Base-by-base conservation (phyloP, 2,329 filamentous ascomycete genomes). In the Neofusicoccum cordaticola region DNA sequence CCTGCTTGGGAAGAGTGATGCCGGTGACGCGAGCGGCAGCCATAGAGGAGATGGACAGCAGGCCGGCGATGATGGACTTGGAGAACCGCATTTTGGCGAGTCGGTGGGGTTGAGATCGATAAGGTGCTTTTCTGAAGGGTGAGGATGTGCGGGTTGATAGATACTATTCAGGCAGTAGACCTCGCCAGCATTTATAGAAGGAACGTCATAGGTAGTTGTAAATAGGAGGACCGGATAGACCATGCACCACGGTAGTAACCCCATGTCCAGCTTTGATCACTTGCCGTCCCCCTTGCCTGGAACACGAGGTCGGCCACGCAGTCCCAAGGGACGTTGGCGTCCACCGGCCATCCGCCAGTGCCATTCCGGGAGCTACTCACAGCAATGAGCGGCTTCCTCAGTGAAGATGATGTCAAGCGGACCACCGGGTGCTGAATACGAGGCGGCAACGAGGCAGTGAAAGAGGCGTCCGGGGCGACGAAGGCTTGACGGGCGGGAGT, bases 1-100 rank as follows among this genome's bases (percentile, higher is more conserved):
- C 74, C 45, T 75, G 79, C 8, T 73, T 66, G 2, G 82, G 82
- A n/a, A 79, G 72, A n/a, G 76, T 71, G 68, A 83, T 77, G 71
- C 80, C 80, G 64, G 68, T 68, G 66, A 84, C 81, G 67, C 78
- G 76, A 64, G 80, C 80, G 34, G 72, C 69, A 44, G 77, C 63
- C 27, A 69, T 64, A 13, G 71, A 34, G 22, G 62, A 53, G 41
- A 69, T 41, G 13, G 68, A 35, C 31, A 71, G 50, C 7, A 60
- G 57, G 51, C 70, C 44, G 44, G 68, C 47, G 66, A 71, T 63
- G 66, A 68, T 47, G 53, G 58, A 63, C 44, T 60, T 53, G 67
- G 68, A 66, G 62, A 51, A 64, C 34, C 66, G 65, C 69, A 71
- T 68, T 51, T 39, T 68, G 41, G 27, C n/a, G 41, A 22, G 6